Percentiles rank a stretch among this genome's conserved stretches.
phyloP scores from a whole-genome alignment of 73 alveolate species.

The Symbiodinium pilosum region DNA sequence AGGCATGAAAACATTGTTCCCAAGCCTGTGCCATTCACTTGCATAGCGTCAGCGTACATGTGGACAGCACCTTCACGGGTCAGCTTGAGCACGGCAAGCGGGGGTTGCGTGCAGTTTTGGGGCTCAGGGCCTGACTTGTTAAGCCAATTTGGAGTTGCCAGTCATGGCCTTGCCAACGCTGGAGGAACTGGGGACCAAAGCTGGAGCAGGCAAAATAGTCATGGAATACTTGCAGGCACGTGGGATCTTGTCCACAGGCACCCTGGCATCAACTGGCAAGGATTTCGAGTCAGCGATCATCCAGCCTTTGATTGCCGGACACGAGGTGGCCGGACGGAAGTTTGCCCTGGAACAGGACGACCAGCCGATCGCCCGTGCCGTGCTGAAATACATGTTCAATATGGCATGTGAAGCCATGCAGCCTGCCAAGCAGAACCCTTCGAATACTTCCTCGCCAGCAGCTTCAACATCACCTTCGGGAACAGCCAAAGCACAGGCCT shows the following conservation, averaged over 20 bases:
- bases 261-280: background rate
- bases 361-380: conserved; percentile 5
- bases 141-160: too few relatives aligned
- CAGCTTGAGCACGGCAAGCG: too few relatives aligned
- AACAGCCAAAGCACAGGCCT: background rate
- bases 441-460: background rate
- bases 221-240: background rate
- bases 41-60: too few relatives aligned
- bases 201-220: background rate
- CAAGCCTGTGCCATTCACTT: too few relatives aligned
- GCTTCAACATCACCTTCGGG: background rate
- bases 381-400: background rate
- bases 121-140: too few relatives aligned
- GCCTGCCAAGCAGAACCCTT: background rate
- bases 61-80: too few relatives aligned
- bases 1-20: too few relatives aligned
- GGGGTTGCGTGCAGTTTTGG: too few relatives aligned
- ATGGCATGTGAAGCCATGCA: background rate
- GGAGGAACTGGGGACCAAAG: background rate
- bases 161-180: background rate
- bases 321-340: background rate
- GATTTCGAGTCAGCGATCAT: background rate
- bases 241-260: background rate
- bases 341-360: background rate
- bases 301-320: background rate